phyloP scores from a whole-genome alignment of 352 stramenopile species.

The Globisporangium irregulare region DNA sequence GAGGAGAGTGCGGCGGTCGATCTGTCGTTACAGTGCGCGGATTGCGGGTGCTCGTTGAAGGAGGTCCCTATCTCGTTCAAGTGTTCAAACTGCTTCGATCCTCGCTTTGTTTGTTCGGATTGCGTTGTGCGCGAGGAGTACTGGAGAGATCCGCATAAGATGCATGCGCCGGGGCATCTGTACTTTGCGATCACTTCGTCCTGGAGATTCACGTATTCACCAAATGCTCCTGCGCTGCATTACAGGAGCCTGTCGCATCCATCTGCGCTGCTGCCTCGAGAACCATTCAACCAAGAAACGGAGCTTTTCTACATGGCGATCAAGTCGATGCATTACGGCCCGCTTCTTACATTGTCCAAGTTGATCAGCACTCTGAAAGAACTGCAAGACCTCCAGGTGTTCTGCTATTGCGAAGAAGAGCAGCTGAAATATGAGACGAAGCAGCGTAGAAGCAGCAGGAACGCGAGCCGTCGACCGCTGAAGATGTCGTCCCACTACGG shows the following conservation, averaged over 20 bases:
- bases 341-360: slow-evolving; percentile 50
- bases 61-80: slow-evolving; percentile 45
- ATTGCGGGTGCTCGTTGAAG: slow-evolving; percentile 31
- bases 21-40: slow-evolving; percentile 21
- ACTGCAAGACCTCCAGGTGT: slow-evolving; percentile 55
- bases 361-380: slow-evolving; percentile 55
- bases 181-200: slow-evolving; percentile 56
- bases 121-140: slow-evolving; percentile 57
- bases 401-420: slow-evolving; percentile 64
- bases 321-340: slow-evolving; percentile 63
- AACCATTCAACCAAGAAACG: slow-evolving; percentile 44
- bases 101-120: slow-evolving; percentile 40
- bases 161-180: slow-evolving; percentile 60
- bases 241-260: slow-evolving; percentile 46
- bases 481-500: slow-evolving; percentile 61
- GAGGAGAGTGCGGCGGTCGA: slow-evolving; percentile 9
- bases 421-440: slow-evolving; percentile 36
- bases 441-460: slow-evolving; percentile 11
- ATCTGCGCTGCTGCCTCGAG: slow-evolving; percentile 53
- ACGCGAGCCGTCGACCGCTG: slow-evolving; percentile 20
- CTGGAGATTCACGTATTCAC: slow-evolving; percentile 39
- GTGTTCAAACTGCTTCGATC: slow-evolving; percentile 57
- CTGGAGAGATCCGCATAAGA: slow-evolving; percentile 37
- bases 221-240: slow-evolving; percentile 24
- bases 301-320: slow-evolving; percentile 68